A percentile compares a stretch with the other conserved stretches of the same genome.
These are phyloP conservation scores for Fusarium drepaniforme DNA, from an alignment of 2,329 filamentous ascomycete species.

Conservation along the genomic window DNA sequence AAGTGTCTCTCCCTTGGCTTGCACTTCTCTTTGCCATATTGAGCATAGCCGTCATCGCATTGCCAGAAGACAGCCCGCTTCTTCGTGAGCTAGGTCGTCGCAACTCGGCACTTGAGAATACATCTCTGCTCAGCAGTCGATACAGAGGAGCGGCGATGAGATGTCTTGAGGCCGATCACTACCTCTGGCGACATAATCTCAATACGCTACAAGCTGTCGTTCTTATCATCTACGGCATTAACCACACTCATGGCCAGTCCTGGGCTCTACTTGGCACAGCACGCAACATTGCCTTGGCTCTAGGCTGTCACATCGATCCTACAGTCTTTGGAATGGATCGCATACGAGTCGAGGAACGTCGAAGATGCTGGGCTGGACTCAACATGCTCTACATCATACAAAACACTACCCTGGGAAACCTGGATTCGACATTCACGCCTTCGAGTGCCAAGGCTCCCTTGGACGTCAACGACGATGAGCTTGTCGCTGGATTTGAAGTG, in stretches of 20 bases:
- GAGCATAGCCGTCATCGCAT: neutral
- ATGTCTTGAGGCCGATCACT: conserved; percentile 26
- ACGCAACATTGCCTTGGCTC: conserved; percentile 20
- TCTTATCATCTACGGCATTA: conserved; percentile 28
- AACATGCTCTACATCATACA: conserved; percentile 33
- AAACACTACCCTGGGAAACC: conserved; percentile 24
- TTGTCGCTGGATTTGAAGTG: neutral
- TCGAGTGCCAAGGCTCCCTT: neutral
- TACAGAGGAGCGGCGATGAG: conserved; percentile 24
- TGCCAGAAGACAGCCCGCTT: neutral
- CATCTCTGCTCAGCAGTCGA: conserved; percentile 8
- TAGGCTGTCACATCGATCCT: conserved; percentile 26
- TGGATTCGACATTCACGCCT: conserved; percentile 4
- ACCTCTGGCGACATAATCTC: conserved; percentile 29
- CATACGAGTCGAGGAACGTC: conserved; percentile 19
- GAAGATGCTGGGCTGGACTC: conserved; percentile 29
- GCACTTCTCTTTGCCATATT: neutral
- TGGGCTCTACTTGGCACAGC: conserved; percentile 26
- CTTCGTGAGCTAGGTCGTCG: neutral
- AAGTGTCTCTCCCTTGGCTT: neutral
- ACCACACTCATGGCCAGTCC: conserved; percentile 30
- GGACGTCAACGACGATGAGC: neutral
- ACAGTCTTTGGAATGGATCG: conserved; percentile 14
- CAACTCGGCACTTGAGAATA: conserved; percentile 9
- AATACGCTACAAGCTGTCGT: conserved; percentile 20